Evolutionary conservation across 2,329 filamentous ascomycete species (phyloP).

Genomic region (Pestalotiopsis fici): DNA sequence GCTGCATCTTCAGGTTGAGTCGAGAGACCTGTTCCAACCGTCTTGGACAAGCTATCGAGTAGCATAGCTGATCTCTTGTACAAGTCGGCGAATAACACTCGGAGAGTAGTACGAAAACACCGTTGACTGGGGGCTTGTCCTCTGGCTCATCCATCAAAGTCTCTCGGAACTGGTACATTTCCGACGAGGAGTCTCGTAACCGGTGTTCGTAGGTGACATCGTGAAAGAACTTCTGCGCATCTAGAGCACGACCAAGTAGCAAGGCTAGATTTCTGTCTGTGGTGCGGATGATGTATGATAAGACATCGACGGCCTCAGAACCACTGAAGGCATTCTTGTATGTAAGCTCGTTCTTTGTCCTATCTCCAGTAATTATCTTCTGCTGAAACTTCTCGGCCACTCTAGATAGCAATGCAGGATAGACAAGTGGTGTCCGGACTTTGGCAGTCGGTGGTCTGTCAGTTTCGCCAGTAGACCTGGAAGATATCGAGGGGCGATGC

Average conservation of each 20-base stretch:
- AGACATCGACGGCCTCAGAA: constrained; percentile 90
- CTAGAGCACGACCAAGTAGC: constrained; percentile 84
- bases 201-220: constrained; percentile 98
- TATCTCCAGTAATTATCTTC: constrained; percentile 81
- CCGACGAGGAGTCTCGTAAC: constrained; percentile 86
- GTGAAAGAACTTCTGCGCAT: constrained; percentile 99
- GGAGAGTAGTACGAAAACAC: constrained; percentile 92
- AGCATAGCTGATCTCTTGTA: constrained; percentile 91
- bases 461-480: constrained; percentile 48
- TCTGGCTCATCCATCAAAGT: constrained; percentile 84
- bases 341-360: constrained; percentile 93
- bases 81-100: constrained; percentile 99
- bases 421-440: constrained; percentile 81
- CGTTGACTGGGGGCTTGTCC: constrained; percentile 75
- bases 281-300: constrained; percentile 95
- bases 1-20: constrained; percentile 89
- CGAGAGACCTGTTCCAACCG: constrained; percentile 93
- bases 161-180: constrained; percentile 97
- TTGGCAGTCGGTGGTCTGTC: constrained; percentile 60
- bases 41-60: constrained; percentile 95
- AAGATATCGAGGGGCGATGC: constrained; percentile 59
- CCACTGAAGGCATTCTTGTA: constrained; percentile 98
- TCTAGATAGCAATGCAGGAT: constrained; percentile 89
- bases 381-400: constrained; percentile 92
- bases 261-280: constrained; percentile 93